Evolutionary conservation across 306 rosid species (phyloP).

Genomic region (Oemleria cerasiformis): DNA sequence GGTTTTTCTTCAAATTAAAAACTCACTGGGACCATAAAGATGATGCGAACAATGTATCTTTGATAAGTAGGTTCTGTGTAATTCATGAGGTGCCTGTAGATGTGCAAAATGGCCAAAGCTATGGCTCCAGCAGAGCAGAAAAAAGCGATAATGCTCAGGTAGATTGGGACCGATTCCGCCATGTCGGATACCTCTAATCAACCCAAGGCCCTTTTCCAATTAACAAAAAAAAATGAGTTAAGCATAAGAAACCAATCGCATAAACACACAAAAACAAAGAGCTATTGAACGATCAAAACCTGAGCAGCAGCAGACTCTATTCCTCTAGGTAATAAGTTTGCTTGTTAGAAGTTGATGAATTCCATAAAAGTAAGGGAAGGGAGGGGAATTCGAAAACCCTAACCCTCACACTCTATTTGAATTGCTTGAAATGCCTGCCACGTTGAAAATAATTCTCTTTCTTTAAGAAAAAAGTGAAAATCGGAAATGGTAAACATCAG

Average conservation of each 20-base stretch:
- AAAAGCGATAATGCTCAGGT: constrained; percentile 63
- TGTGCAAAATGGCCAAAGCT: constrained; percentile 68
- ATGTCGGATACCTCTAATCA: constrained; percentile 28
- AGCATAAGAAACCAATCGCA: not conserved
- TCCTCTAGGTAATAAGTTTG: not conserved
- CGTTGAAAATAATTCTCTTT: not conserved
- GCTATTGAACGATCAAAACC: constrained; percentile 9
- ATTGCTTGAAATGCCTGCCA: constrained; percentile 3
- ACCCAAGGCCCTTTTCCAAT: constrained; percentile 2
- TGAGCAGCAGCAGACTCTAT: constrained; percentile 9
- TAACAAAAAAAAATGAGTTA: not conserved
- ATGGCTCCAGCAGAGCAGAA: constrained; percentile 85
- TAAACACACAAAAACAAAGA: not conserved
- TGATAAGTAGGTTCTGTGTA: constrained; percentile 97
- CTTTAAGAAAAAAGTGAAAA: not conserved
- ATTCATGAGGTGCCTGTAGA: constrained; percentile 82
- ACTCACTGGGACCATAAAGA: constrained; percentile 96
- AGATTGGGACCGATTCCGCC: constrained; percentile 59
- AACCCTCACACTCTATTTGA: not conserved
- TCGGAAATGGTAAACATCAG: not conserved
- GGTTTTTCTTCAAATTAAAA: not conserved
- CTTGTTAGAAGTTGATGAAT: not conserved
- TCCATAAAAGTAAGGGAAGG: not conserved
- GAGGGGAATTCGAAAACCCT: not conserved
- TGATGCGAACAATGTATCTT: constrained; percentile 84